phyloP scores from a whole-genome alignment of 148 eudicot species.

The Tetragonia tetragonoides region DNA sequence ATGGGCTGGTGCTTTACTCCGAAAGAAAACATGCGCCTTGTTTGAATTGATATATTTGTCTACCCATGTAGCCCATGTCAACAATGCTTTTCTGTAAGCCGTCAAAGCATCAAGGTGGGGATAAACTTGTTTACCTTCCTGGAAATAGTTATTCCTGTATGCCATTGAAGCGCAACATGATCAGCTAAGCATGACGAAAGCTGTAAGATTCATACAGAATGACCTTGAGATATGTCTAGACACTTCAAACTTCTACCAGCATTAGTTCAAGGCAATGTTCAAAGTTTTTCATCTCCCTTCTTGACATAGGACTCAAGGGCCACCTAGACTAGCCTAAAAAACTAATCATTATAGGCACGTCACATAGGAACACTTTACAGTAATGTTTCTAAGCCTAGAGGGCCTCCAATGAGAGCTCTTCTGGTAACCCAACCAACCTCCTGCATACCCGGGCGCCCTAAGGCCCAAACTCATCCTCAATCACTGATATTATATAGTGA shows the following conservation, averaged over 20 bases:
- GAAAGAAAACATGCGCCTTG: constrained; percentile 74
- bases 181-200: background rate
- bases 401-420: background rate
- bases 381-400: background rate
- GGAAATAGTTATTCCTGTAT: constrained; percentile 82
- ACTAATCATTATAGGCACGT: too few relatives aligned
- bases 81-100: constrained; percentile 67
- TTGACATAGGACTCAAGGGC: background rate
- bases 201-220: background rate
- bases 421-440: background rate
- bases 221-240: background rate
- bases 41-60: constrained; percentile 56
- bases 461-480: background rate
- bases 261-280: background rate
- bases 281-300: background rate
- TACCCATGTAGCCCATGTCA: constrained; percentile 89
- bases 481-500: too few relatives aligned
- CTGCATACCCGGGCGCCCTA: background rate
- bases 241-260: background rate
- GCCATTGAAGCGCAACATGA: background rate
- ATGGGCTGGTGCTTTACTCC: constrained; percentile 91
- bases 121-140: constrained; percentile 71
- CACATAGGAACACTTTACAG: too few relatives aligned
- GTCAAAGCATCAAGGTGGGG: constrained; percentile 63
- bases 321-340: background rate